Percentiles rank a stretch among this genome's conserved stretches.
phyloP scores from a whole-genome alignment of 352 stramenopile species.

The Phytopythium vexans region DNA sequence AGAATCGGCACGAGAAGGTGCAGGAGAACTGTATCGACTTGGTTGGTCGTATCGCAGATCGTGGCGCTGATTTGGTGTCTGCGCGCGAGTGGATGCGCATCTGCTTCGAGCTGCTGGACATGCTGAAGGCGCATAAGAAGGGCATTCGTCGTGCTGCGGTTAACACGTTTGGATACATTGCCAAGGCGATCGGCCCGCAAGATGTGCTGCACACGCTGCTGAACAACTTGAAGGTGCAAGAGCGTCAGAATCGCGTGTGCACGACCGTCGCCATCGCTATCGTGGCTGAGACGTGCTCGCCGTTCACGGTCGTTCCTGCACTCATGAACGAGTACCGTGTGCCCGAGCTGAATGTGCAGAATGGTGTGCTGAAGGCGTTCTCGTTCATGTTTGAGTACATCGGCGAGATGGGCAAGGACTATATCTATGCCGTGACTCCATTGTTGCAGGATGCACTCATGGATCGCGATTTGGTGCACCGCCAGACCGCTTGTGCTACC shows the following conservation, averaged over 20 bases:
- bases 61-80: constrained; percentile 97
- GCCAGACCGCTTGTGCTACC: constrained; percentile 96
- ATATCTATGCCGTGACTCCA: constrained; percentile 98
- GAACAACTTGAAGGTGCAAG: constrained; percentile 99
- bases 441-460: constrained; percentile 99
- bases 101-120: constrained; percentile 99
- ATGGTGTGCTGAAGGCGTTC: constrained; percentile 99
- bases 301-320: constrained; percentile 98
- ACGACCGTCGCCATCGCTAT: constrained; percentile 99
- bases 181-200: constrained; percentile 98
- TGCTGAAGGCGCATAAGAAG: constrained; percentile 99
- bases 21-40: constrained; percentile 99
- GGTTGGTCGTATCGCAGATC: constrained; percentile 97
- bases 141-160: constrained; percentile 97
- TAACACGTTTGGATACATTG: constrained; percentile 99
- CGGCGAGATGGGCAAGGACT: constrained; percentile 99
- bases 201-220: constrained; percentile 98
- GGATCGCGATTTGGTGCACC: constrained; percentile 98
- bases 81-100: constrained; percentile 99
- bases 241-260: constrained; percentile 98
- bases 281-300: constrained; percentile 98
- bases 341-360: constrained; percentile 99
- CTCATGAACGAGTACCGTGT: constrained; percentile 99
- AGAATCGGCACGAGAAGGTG: constrained; percentile 99
- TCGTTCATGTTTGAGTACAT: constrained; percentile 99